phyloP scores from a whole-genome alignment of 768 basidiomycete species.

The Collybiopsis luxurians region DNA sequence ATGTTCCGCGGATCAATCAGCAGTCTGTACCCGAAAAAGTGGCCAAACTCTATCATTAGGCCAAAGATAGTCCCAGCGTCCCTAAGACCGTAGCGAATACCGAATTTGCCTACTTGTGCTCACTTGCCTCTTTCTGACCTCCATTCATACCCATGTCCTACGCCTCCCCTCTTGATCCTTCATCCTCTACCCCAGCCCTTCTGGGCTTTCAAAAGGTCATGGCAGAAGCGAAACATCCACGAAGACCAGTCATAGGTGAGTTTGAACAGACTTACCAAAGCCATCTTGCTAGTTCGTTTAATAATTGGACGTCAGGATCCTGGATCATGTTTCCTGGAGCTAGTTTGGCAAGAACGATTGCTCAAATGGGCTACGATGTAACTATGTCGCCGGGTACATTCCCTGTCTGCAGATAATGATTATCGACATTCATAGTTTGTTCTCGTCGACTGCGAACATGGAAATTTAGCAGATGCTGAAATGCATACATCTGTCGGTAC shows the following conservation, averaged over 20 bases:
- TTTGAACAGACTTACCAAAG: background rate
- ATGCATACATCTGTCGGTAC: conserved; percentile 40
- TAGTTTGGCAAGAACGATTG: conserved; percentile 35
- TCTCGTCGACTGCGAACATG: conserved; percentile 49
- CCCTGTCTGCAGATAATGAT: no score
- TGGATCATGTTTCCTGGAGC: conserved; percentile 45
- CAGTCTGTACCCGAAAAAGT: no score
- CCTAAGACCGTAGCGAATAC: no score
- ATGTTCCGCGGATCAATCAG: no score
- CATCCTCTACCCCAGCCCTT: background rate
- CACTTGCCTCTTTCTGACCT: no score
- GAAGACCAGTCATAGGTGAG: conserved; percentile 12
- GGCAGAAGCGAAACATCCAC: conserved; percentile 7
- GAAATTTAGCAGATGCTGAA: conserved; percentile 36
- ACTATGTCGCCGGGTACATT: no score
- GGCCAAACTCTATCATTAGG: no score
- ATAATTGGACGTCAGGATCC: conserved; percentile 24
- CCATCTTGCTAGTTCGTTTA: background rate
- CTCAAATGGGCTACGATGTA: conserved; percentile 32
- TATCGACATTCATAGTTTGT: conserved; percentile 43
- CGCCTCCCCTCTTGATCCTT: background rate
- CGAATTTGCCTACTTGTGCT: no score
- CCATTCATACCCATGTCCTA: background rate
- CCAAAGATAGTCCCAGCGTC: no score
- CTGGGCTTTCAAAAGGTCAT: conserved; percentile 12